Base-by-base conservation (phyloP, 331 rosid genomes). In the Malus hybrid region DNA sequence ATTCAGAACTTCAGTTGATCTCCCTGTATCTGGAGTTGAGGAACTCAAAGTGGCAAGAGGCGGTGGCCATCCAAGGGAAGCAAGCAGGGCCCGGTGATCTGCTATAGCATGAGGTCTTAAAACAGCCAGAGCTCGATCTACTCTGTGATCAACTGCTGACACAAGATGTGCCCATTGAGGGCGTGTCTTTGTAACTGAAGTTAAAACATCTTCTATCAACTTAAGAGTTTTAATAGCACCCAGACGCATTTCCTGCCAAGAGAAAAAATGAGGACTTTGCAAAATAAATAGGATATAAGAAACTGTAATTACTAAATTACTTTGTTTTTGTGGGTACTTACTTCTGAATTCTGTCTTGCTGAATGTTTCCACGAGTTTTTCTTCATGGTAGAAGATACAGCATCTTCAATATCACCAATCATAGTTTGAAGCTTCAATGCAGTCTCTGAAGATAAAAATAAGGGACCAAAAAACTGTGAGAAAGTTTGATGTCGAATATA, bases 41-140 rank as follows among this genome's bases (percentile, higher is more conserved):
- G 85, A 81, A 20, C 79, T 78, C 50, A 80, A 58, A 75, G 84
- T 62, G 68, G 97, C 89, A 79, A 90, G 92, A 57, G 95, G 87
- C 0, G 95, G 96, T 56, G 99, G 95, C 99, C 97, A 94, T 81
- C 96, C 95, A 85, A 92, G 95, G 15, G 93, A 89, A 68, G 84
- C 70, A 75, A 91, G 93, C 78, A 88, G 96, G 46, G 92, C 86
- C 55, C 99, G 86, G 70, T 94, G 89, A 74, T 90, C 91, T 78
- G 95, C 93, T 72, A 91, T 80, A 28, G 93, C 97, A 69, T 91
- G 92, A n/a, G 97, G 99, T 79, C 99, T 84, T 81, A 90, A 89
- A 75, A 84, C 77, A 67, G 99, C 99, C 72, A 94, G 86, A 66
- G 96, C 90, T 68, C 96, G 89, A 82, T 94, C 93, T 71, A 90